A percentile compares a stretch with the other conserved stretches of the same genome.
Evolutionary conservation across 2,329 filamentous ascomycete species (phyloP).

Genomic region (Neonectria neomacrospora): DNA sequence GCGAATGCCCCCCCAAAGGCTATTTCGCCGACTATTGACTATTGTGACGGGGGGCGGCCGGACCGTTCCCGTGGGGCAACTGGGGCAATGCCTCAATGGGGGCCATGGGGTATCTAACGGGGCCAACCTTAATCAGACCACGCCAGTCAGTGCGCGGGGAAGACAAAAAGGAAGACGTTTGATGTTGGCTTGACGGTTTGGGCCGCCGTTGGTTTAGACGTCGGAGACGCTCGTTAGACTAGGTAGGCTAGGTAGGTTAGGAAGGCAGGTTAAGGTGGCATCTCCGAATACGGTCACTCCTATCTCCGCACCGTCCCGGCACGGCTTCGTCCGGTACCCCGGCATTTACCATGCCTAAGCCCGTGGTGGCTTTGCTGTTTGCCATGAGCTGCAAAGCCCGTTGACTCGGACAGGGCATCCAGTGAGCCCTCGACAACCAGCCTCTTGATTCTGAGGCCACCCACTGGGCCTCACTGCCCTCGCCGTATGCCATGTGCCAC

Average conservation of each 20-base stretch:
- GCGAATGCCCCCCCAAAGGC: conserved; percentile 8
- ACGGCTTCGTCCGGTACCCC: too few relatives aligned
- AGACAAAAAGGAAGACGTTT: not conserved
- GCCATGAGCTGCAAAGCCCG: not conserved
- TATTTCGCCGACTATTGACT: not conserved
- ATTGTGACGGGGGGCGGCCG: conserved; percentile 1
- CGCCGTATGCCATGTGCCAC: not conserved
- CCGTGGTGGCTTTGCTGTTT: not conserved
- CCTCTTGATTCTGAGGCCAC: conserved; percentile 12
- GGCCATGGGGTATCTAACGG: too few relatives aligned
- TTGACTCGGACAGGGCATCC: not conserved
- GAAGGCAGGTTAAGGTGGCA: not conserved
- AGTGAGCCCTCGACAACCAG: not conserved
- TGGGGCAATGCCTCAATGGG: not conserved
- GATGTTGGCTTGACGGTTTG: too few relatives aligned
- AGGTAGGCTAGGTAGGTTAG: not conserved
- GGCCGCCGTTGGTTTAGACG: too few relatives aligned
- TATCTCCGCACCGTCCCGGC: conserved; percentile 9
- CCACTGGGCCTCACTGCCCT: conserved; percentile 2
- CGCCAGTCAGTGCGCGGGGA: conserved; percentile 8
- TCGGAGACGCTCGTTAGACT: too few relatives aligned
- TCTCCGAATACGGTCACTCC: conserved; percentile 8
- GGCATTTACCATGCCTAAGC: not conserved
- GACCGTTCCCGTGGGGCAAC: conserved; percentile 19
- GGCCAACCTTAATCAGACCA: conserved; percentile 20